Evolutionary conservation across 257 asterid species (phyloP).

Genomic region (Primulina tabacum): DNA sequence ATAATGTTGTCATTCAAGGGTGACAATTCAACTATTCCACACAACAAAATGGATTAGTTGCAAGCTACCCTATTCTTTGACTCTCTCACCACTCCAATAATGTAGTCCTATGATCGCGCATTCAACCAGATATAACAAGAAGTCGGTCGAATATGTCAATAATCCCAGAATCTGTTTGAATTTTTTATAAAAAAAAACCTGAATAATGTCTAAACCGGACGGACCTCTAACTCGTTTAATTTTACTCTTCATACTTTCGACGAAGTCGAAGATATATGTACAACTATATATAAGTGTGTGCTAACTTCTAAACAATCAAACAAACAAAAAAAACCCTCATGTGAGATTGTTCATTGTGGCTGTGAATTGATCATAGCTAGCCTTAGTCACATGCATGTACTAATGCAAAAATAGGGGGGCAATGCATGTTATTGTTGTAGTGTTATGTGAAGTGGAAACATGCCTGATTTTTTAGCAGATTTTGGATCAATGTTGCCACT

Average conservation of each 20-base stretch:
- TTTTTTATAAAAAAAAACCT: no score
- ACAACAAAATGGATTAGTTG: slow-evolving; percentile 26
- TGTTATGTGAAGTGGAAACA: slow-evolving; percentile 31
- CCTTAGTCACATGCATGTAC: slow-evolving; percentile 15
- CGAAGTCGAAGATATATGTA: no score
- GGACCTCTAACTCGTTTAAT: no score
- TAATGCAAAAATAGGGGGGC: slow-evolving; percentile 18
- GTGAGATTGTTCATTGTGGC: background rate
- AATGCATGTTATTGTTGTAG: slow-evolving; percentile 26
- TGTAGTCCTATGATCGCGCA: background rate
- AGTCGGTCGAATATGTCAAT: no score
- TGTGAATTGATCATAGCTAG: slow-evolving; percentile 8
- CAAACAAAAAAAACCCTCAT: background rate
- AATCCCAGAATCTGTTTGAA: background rate
- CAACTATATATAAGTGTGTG: no score
- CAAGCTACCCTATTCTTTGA: slow-evolving; percentile 30
- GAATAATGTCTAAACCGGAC: no score
- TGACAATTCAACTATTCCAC: background rate
- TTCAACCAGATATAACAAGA: background rate
- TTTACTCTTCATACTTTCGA: no score
- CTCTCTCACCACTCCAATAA: slow-evolving; percentile 9
- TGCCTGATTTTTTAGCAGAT: slow-evolving; percentile 27
- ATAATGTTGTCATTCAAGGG: background rate
- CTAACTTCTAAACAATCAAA: background rate
- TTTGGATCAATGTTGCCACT: slow-evolving; percentile 18